Percentiles rank a stretch among this genome's conserved stretches.
These are phyloP conservation scores for Erodium maritimum DNA, from an alignment of 345 rosid genomes.

Conservation along the genomic window DNA sequence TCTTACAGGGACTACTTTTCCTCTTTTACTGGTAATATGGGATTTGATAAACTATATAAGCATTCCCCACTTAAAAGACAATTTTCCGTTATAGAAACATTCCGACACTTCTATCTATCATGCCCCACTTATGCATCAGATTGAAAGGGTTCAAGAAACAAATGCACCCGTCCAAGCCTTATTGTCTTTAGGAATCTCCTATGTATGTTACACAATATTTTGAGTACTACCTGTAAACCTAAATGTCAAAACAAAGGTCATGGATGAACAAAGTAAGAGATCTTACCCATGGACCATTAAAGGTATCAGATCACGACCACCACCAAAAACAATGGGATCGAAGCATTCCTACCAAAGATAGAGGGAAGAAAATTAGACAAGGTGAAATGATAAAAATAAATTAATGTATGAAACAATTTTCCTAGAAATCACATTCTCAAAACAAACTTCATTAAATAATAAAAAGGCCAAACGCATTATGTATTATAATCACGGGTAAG, in stretches of 20 bases:
- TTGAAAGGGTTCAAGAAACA: too few relatives aligned
- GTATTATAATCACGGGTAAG: not conserved
- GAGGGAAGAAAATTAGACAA: slow-evolving; percentile 11
- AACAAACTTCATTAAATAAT: not conserved
- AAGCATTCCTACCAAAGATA: slow-evolving; percentile 69
- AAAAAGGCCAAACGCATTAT: too few relatives aligned
- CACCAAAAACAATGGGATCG: slow-evolving; percentile 77
- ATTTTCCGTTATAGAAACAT: too few relatives aligned
- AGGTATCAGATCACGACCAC: slow-evolving; percentile 97
- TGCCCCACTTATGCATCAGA: too few relatives aligned
- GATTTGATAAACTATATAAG: too few relatives aligned
- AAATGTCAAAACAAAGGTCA: not conserved
- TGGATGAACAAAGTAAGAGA: not conserved
- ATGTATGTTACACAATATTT: too few relatives aligned
- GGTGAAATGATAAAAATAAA: not conserved
- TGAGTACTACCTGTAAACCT: not conserved
- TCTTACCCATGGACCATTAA: slow-evolving; percentile 94
- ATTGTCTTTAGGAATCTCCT: too few relatives aligned
- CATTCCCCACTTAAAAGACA: too few relatives aligned
- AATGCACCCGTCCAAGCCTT: too few relatives aligned
- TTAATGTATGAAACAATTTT: not conserved
- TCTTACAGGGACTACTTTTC: too few relatives aligned
- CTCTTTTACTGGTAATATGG: too few relatives aligned
- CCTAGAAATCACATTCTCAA: not conserved
- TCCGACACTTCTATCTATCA: too few relatives aligned